Evolutionary conservation across 2,329 filamentous ascomycete genomes (phyloP).

Genomic region (Hypoxylon sp.): DNA sequence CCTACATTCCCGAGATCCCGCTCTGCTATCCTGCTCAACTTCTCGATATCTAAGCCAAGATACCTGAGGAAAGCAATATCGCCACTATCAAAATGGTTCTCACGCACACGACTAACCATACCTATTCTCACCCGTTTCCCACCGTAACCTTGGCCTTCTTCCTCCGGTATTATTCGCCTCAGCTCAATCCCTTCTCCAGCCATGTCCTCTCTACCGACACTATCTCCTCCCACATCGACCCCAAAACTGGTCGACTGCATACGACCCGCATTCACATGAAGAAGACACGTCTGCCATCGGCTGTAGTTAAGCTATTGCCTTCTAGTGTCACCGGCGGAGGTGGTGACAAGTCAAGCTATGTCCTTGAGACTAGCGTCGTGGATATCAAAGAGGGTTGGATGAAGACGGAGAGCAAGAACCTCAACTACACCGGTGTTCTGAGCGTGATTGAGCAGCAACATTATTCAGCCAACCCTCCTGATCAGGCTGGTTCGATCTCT

Average conservation of each 20-base stretch:
- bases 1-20: constrained; percentile 12
- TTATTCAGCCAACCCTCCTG: constrained; percentile 66
- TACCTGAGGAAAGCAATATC: constrained; percentile 7
- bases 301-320: constrained; percentile 82
- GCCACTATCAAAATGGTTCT: constrained; percentile 68
- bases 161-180: constrained; percentile 81
- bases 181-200: constrained; percentile 82
- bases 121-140: constrained; percentile 85
- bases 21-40: constrained; percentile 1
- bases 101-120: constrained; percentile 76
- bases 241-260: constrained; percentile 79
- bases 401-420: constrained; percentile 83
- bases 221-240: constrained; percentile 80
- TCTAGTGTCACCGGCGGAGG: constrained; percentile 76
- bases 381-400: constrained; percentile 87
- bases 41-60: constrained; percentile 4
- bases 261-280: constrained; percentile 87
- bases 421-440: constrained; percentile 86
- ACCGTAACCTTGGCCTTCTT: constrained; percentile 92
- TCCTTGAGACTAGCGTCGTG: constrained; percentile 84
- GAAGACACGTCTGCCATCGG: constrained; percentile 81
- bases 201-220: constrained; percentile 89
- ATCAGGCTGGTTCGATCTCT: constrained; percentile 51
- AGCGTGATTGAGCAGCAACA: constrained; percentile 83
- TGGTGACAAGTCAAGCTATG: constrained; percentile 81